A percentile compares a stretch with the other conserved stretches of the same genome.
phyloP scores from a whole-genome alignment of 306 rosid genomes.

The Trichosanthes truncata region DNA sequence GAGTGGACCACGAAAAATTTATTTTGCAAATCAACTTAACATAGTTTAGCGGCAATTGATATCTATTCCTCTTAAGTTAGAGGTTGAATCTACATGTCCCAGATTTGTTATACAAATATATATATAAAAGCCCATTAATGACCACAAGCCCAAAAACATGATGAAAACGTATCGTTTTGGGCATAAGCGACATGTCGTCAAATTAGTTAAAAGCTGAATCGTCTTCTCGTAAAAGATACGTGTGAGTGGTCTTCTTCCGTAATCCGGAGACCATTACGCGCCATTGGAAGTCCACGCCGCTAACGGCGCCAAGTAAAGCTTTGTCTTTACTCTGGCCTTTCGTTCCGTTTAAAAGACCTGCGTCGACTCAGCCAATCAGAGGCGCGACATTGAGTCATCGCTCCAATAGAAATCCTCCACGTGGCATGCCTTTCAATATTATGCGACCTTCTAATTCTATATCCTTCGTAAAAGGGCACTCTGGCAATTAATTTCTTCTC shows the following conservation, averaged over 20 bases:
- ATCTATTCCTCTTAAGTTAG: no score
- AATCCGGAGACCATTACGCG: neutral
- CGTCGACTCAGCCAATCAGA: slow-evolving; percentile 61
- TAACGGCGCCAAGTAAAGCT: neutral
- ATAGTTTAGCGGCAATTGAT: no score
- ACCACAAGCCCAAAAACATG: no score
- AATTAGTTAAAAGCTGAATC: no score
- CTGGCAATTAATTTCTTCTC: slow-evolving; percentile 7
- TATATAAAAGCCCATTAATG: no score
- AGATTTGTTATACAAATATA: no score
- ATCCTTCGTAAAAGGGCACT: neutral
- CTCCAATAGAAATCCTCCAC: slow-evolving; percentile 47
- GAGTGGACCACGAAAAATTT: no score
- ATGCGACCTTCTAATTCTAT: slow-evolving; percentile 22
- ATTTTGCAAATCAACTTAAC: no score
- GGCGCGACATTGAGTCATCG: slow-evolving; percentile 6
- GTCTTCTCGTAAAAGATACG: neutral
- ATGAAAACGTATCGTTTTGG: no score
- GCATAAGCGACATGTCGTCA: no score
- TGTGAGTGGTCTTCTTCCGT: neutral
- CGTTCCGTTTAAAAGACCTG: slow-evolving; percentile 14
- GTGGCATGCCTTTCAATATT: slow-evolving; percentile 22
- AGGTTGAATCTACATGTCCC: no score
- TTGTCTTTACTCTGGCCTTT: neutral
- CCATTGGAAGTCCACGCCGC: neutral